Base-by-base conservation (phyloP, 208 protist species). In the Strigomonas culicis region DNA sequence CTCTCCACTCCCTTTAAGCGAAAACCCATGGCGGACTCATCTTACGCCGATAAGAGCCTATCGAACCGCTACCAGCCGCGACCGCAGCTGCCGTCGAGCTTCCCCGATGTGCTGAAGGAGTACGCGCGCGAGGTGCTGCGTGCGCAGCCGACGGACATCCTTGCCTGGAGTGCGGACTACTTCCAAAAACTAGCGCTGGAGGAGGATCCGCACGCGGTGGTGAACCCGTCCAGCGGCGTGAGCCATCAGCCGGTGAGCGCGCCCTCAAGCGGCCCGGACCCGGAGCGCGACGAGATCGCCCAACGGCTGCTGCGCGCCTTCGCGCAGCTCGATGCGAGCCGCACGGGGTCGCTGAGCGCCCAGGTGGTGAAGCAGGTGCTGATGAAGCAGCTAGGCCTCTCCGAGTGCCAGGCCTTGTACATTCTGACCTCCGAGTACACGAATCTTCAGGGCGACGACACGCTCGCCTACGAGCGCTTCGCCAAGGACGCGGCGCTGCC, bases 91-190 rank as follows among this genome's bases (percentile, higher is more conserved):
- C 95, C 95, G 2, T 75, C 79, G 0, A 86, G 93, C 53, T 97
- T 98, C 66, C 76, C 82, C 8, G 51, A 87, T 28, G 74, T 97
- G 3, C 68, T 98, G 49, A 96, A 95, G 72, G 91, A 97, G 66
- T 97, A 95, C 74, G 88, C 95, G 4, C 79, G 95, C 2, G 95
- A 98, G 75, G 93, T 97, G 46, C 78, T 98, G 27, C 88, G 95
- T 19, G 83, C 61, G 7, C 95, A 98, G 75, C 95, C 95, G 10
- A 60, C 79, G 19, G 89, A 98, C 71, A 93, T 98, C 36, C 77
- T 96, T 49, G 76, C 82, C 39, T 98, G 88, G 86, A 94, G 88
- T 47, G 90, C 90, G 31, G 76, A 82, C n/a, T 98, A 97, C 80
- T 98, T 98, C 63, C 90, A 90, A 71, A 70, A 73, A 34, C 65